Percentiles rank a stretch among this genome's conserved stretches.
Conservation (phyloP, 768 basidiomycete genomes). For the Dendrothele bispora region DNA sequence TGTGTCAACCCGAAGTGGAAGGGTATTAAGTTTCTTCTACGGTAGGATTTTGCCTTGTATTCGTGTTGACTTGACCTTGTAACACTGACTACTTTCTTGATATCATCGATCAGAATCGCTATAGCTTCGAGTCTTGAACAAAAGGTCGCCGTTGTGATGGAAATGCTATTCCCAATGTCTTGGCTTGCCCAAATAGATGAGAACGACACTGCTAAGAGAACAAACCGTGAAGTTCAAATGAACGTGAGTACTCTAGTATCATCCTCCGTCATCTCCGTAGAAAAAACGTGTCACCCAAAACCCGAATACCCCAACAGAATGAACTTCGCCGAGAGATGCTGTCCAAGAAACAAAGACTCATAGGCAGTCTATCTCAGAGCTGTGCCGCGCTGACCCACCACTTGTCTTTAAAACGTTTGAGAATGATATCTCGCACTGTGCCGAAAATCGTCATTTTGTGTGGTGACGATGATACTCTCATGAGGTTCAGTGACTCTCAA, state of each 20-base stretch:
- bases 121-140: conserved; percentile 45
- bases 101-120: conserved; percentile 25
- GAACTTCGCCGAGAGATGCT: conserved; percentile 46
- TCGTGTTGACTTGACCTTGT: too few relatives aligned
- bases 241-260: conserved; percentile 38
- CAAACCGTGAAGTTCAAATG: conserved; percentile 60
- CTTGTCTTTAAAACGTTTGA: conserved; percentile 48
- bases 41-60: conserved; percentile 27
- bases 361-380: conserved; percentile 74
- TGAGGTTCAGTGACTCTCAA: conserved; percentile 49
- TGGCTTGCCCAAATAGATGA: conserved; percentile 62
- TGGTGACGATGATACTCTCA: conserved; percentile 64
- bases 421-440: conserved; percentile 48
- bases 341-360: conserved; percentile 56
- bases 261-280: conserved; percentile 40
- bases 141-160: conserved; percentile 50
- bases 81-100: too few relatives aligned
- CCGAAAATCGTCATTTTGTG: conserved; percentile 71
- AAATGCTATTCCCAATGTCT: conserved; percentile 57
- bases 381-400: conserved; percentile 64
- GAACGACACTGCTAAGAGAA: conserved; percentile 55
- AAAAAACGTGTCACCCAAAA: too few relatives aligned
- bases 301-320: too few relatives aligned
- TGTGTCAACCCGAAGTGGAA: conserved; percentile 34
- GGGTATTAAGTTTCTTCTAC: conserved; percentile 36